These are phyloP conservation scores for Jaltomata sinuosa DNA, from an alignment of 257 asterid species.

Conservation along the genomic window DNA sequence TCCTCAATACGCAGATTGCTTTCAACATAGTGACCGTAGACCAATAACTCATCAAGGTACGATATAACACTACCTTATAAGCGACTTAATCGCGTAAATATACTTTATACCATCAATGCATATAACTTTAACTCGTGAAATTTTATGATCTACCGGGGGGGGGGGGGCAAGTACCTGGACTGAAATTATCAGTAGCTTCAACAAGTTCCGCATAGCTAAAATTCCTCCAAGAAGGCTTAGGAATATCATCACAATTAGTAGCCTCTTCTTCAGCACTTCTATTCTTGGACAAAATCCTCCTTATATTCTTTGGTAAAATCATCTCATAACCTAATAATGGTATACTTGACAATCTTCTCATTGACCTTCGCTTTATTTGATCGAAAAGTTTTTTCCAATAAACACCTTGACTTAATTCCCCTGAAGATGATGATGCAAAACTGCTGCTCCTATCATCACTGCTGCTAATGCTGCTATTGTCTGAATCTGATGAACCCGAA, in stretches of 20 bases:
- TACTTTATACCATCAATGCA: background rate
- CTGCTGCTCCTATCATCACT: conserved; percentile 29
- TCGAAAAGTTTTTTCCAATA: conserved; percentile 60
- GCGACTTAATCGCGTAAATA: background rate
- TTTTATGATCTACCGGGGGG: no score
- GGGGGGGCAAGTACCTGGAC: conserved; percentile 33
- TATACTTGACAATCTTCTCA: conserved; percentile 26
- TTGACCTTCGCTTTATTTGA: conserved; percentile 38
- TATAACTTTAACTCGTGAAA: background rate
- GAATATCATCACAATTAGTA: conserved; percentile 22
- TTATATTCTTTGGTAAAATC: conserved; percentile 39
- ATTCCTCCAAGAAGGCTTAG: conserved; percentile 81
- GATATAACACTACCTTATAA: background rate
- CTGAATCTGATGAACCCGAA: conserved; percentile 30
- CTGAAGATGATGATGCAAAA: conserved; percentile 12
- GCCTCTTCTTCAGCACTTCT: conserved; percentile 39
- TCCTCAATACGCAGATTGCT: no score
- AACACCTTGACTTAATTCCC: conserved; percentile 5
- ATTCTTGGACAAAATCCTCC: conserved; percentile 40
- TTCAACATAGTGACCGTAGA: no score
- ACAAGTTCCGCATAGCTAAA: conserved; percentile 43
- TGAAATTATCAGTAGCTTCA: conserved; percentile 56
- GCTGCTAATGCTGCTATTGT: conserved; percentile 15
- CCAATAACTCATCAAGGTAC: no score
- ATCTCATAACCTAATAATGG: conserved; percentile 20